These are phyloP conservation scores for Rhipidocladum racemiflorum DNA, from an alignment of 176 grass and related monocot genomes.

Conservation along the genomic window DNA sequence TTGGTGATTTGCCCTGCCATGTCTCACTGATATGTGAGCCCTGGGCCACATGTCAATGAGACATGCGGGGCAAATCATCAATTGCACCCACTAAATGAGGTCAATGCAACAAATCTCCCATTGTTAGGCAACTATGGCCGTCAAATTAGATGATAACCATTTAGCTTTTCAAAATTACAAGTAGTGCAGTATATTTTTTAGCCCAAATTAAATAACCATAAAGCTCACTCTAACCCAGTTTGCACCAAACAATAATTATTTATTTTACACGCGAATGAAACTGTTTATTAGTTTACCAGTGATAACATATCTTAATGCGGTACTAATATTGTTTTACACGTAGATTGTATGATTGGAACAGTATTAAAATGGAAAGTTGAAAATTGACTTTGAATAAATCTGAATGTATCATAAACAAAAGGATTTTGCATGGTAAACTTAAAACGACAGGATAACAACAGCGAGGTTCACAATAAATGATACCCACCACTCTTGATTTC, in stretches of 20 bases:
- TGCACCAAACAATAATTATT: neutral
- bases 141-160: conserved; percentile 7
- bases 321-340: neutral
- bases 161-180: neutral
- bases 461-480: conserved; percentile 4
- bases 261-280: neutral
- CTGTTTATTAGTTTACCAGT: conserved; percentile 7
- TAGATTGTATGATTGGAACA: neutral
- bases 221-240: neutral
- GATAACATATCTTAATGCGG: neutral
- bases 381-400: neutral
- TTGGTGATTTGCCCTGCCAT: too few relatives aligned
- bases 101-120: too few relatives aligned
- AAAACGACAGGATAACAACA: conserved; percentile 16
- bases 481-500: conserved; percentile 96
- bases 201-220: neutral
- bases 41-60: too few relatives aligned
- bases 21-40: too few relatives aligned
- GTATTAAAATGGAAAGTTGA: neutral
- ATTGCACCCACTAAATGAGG: too few relatives aligned
- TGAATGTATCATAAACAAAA: neutral
- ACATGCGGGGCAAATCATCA: too few relatives aligned
- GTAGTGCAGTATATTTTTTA: conserved; percentile 4
- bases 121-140: neutral
- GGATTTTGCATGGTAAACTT: neutral